phyloP scores from a whole-genome alignment of 345 rosid species.

The Aquilaria malaccensis region DNA sequence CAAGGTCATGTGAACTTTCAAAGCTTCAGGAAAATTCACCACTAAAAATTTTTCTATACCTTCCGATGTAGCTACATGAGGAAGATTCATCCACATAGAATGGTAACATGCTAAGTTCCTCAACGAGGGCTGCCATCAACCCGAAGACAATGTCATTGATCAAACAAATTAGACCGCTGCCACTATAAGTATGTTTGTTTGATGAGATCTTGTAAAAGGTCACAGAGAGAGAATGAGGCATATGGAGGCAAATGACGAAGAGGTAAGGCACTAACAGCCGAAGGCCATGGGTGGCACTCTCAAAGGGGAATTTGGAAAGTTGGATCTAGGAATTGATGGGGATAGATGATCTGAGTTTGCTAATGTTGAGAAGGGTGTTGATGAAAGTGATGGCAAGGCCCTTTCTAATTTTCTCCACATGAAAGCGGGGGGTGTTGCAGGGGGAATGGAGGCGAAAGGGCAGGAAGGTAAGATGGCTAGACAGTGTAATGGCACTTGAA shows the following conservation, averaged over 20 bases:
- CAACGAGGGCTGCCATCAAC: conserved; percentile 51
- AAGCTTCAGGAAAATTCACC: conserved; percentile 50
- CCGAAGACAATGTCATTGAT: conserved; percentile 58
- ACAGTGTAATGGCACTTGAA: no score
- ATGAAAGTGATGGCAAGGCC: conserved; percentile 23
- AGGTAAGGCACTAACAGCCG: conserved; percentile 27
- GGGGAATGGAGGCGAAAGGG: conserved; percentile 10
- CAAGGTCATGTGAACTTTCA: conserved; percentile 39
- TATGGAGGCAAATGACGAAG: conserved; percentile 23
- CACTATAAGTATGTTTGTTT: conserved; percentile 9
- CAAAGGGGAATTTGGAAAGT: conserved; percentile 37
- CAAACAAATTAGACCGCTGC: conserved; percentile 26
- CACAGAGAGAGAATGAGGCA: conserved; percentile 31
- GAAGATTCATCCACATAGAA: conserved; percentile 47
- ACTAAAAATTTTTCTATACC: conserved; percentile 29
- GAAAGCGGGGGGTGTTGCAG: conserved; percentile 36
- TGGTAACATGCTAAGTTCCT: conserved; percentile 51
- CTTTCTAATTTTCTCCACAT: conserved; percentile 13
- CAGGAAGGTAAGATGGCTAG: neutral
- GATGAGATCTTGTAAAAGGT: conserved; percentile 24
- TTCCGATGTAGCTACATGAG: conserved; percentile 18
- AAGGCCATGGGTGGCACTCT: conserved; percentile 35
- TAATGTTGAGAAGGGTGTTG: conserved; percentile 32
- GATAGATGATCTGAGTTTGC: conserved; percentile 24
- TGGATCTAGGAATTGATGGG: conserved; percentile 27